Conservation (phyloP, 2,329 filamentous ascomycete genomes). For the Aspergillus fischeri region DNA sequence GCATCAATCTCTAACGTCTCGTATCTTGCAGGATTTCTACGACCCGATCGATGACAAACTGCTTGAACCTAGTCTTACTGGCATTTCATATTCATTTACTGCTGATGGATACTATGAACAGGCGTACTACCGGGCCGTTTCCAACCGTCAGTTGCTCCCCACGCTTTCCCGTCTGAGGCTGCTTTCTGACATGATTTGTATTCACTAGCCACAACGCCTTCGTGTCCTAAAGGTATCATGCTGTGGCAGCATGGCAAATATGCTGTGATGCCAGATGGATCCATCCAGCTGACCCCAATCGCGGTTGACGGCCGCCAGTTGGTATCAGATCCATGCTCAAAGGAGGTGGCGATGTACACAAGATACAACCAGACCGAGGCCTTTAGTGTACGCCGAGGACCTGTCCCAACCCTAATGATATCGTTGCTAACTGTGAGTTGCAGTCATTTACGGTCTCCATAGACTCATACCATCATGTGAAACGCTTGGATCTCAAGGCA, state of each 20-base stretch:
- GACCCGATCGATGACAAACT: conserved; percentile 62
- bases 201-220: conserved; percentile 51
- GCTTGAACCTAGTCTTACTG: conserved; percentile 62
- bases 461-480: conserved; percentile 60
- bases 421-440: conserved; percentile 3
- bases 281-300: conserved; percentile 58
- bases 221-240: conserved; percentile 62
- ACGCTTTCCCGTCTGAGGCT: background rate
- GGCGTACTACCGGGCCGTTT: conserved; percentile 64
- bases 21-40: conserved; percentile 58
- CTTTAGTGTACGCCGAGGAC: conserved; percentile 50
- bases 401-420: background rate
- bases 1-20: background rate
- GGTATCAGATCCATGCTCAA: conserved; percentile 60
- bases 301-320: conserved; percentile 64
- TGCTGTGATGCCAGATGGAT: conserved; percentile 53
- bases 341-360: conserved; percentile 54
- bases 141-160: conserved; percentile 56
- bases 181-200: conserved; percentile 10
- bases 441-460: conserved; percentile 43
- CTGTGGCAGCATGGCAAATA: conserved; percentile 71
- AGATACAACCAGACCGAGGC: conserved; percentile 63
- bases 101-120: conserved; percentile 64
- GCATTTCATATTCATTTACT: conserved; percentile 72
- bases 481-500: conserved; percentile 60